Percentiles rank a stretch among this genome's conserved stretches.
Evolutionary conservation across 495 filamentous ascomycete species (phyloP).

Genomic region (Xylaria acuta): DNA sequence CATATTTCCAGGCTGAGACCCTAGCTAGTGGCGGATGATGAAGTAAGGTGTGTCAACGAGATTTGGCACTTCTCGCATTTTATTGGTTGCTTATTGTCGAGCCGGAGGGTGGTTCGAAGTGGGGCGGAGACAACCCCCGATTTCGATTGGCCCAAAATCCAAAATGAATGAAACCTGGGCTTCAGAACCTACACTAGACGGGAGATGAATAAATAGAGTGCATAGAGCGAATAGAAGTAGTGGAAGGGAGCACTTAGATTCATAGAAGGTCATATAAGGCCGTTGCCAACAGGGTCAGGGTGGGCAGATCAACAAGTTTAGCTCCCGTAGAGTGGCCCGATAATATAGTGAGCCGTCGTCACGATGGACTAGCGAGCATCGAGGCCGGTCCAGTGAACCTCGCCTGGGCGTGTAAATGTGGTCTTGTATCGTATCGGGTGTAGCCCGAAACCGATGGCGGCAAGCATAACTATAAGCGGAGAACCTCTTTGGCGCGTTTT

Average conservation of each 20-base stretch:
- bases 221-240: constrained; percentile 12
- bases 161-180: constrained; percentile 26
- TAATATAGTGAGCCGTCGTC: neutral
- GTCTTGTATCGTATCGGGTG: neutral
- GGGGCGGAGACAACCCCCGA: constrained; percentile 30
- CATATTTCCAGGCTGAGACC: constrained; percentile 37
- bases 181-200: constrained; percentile 33
- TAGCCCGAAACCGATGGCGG: neutral
- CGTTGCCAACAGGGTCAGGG: constrained; percentile 9
- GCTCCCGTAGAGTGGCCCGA: constrained; percentile 12
- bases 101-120: constrained; percentile 35
- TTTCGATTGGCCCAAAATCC: constrained; percentile 42
- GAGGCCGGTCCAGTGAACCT: constrained; percentile 13
- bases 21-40: constrained; percentile 44
- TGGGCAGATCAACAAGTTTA: constrained; percentile 13
- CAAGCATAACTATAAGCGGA: neutral
- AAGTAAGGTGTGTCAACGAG: constrained; percentile 40
- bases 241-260: neutral
- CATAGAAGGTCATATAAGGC: constrained; percentile 6
- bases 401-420: neutral
- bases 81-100: constrained; percentile 30
- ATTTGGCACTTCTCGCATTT: constrained; percentile 31
- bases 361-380: constrained; percentile 15
- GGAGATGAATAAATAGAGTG: constrained; percentile 32
- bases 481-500: neutral